Percentiles rank a stretch among this genome's conserved stretches.
Conservation (phyloP, 2,329 filamentous ascomycete species). For the Colletotrichum sp. region DNA sequence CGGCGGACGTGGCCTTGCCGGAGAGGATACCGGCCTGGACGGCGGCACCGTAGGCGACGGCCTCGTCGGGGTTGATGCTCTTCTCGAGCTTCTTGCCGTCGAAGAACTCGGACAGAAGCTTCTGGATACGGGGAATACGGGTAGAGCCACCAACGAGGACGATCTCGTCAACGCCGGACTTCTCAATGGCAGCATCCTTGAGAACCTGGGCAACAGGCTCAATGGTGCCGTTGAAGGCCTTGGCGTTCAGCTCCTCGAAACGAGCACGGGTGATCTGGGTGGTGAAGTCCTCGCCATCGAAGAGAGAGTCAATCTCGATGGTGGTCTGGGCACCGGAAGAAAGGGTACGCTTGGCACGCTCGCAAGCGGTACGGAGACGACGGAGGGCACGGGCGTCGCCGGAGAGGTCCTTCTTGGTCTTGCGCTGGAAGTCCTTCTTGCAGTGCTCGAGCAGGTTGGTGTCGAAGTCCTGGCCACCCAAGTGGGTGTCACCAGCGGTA, state of each 20-base stretch:
- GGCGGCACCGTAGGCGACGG: constrained; percentile 97
- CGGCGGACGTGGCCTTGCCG: constrained; percentile 94
- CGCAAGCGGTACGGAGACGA: constrained; percentile 95
- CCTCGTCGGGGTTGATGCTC: constrained; percentile 99
- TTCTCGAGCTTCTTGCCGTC: constrained; percentile 99
- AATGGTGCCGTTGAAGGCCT: constrained; percentile 91
- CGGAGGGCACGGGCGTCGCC: constrained; percentile 91
- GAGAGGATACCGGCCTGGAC: constrained; percentile 99
- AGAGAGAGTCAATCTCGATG: constrained; percentile 98
- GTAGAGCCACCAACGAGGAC: constrained; percentile 99
- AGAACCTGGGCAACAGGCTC: constrained; percentile 96
- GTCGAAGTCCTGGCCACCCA: constrained; percentile 96
- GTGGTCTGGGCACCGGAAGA: constrained; percentile 97
- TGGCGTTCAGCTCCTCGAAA: constrained; percentile 98
- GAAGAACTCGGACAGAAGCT: constrained; percentile 98
- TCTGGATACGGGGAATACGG: constrained; percentile 98
- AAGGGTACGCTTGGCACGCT: constrained; percentile 98
- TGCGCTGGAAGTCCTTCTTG: constrained; percentile 92
- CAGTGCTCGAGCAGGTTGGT: constrained; percentile 95
- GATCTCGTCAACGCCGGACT: constrained; percentile 95
- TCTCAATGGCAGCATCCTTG: constrained; percentile 88
- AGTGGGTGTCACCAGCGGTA: constrained; percentile 95
- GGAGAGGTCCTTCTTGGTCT: constrained; percentile 80
- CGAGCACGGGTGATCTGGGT: constrained; percentile 96
- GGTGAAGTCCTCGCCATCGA: constrained; percentile 97